Base-by-base conservation (phyloP, 169 alveolate species). In the Plasmodium berghei region DNA sequence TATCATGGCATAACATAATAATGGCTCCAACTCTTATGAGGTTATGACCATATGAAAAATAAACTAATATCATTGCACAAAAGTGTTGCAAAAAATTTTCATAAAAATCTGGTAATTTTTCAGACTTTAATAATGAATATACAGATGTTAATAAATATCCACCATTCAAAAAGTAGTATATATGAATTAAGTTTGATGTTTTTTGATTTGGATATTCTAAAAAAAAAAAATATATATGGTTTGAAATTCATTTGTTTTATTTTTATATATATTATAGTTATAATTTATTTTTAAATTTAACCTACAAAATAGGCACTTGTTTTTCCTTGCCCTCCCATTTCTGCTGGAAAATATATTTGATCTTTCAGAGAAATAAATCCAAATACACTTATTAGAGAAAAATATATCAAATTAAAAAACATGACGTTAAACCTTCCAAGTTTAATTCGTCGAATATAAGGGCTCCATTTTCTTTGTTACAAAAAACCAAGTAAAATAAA, bases 371-470 rank as follows among this genome's bases (percentile, higher is more conserved):
- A 70, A 61, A 75, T 87, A 20, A 74, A 72, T 12, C 90, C 89
- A 9, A 77, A 69, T 6, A 56, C 26, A 12, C 89, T 77, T 10
- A 77, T 64, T 10, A 77, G 58, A 12, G 89, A 63, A 56, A 77
- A 77, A 46, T 77, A 77, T 63, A 77, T 63, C 48, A 77, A 48
- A 10, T 77, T 77, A 42, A 77, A 77, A 52, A 77, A 77, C 89
- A 77, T 77, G 40, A 77, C 40, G 49, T 77, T 77, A 22, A 77
- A 77, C 45, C 89, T 24, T 40, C 46, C 97, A 93, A 97, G 91
- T 88, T 96, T 96, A 66, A 94, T 95, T 98, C 96, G 95, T 46
- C 96, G 91, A 24, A 97, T 93, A 86, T 96, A 95, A 2, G 98
- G 98, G 18, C 96, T 97, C 54, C 95, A 88, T 85, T 97, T 98